A percentile compares a stretch with the other conserved stretches of the same genome.
Evolutionary conservation across 2,329 filamentous ascomycete species (phyloP).

Genomic region (Fusarium sp.): DNA sequence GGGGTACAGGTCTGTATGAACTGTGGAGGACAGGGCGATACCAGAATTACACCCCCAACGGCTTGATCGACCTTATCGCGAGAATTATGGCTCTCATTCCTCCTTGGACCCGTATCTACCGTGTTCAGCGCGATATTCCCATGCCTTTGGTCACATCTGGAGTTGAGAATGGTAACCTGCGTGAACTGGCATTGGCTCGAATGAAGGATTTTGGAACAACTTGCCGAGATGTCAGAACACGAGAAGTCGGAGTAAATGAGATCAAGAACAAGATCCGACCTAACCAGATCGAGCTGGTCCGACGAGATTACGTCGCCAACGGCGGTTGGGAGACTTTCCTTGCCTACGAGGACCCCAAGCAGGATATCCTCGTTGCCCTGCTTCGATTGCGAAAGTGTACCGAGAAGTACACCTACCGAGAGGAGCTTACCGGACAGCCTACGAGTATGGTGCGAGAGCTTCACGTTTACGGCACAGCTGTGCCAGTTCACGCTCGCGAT

Average conservation of each 20-base stretch:
- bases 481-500: slow-evolving; percentile 96
- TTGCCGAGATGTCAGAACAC: slow-evolving; percentile 93
- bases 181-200: slow-evolving; percentile 90
- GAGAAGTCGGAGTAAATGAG: slow-evolving; percentile 98
- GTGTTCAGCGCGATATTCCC: slow-evolving; percentile 98
- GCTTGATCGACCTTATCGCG: slow-evolving; percentile 92
- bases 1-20: slow-evolving; percentile 95
- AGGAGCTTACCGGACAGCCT: slow-evolving; percentile 85
- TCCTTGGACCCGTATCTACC: slow-evolving; percentile 98
- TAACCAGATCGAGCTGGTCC: slow-evolving; percentile 93
- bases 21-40: slow-evolving; percentile 96
- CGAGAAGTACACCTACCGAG: slow-evolving; percentile 88
- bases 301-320: slow-evolving; percentile 93
- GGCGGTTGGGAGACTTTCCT: slow-evolving; percentile 99
- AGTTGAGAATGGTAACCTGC: slow-evolving; percentile 96
- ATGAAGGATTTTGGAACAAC: slow-evolving; percentile 99
- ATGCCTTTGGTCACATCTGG: slow-evolving; percentile 99
- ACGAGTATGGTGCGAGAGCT: slow-evolving; percentile 93
- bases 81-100: slow-evolving; percentile 95
- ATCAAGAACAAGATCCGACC: slow-evolving; percentile 99
- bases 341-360: slow-evolving; percentile 97
- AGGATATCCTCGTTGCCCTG: slow-evolving; percentile 94
- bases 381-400: slow-evolving; percentile 91
- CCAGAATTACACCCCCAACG: slow-evolving; percentile 99
- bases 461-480: slow-evolving; percentile 95